Conservation (phyloP, 2,329 filamentous ascomycete genomes). For the Fusarium verrucosum region DNA sequence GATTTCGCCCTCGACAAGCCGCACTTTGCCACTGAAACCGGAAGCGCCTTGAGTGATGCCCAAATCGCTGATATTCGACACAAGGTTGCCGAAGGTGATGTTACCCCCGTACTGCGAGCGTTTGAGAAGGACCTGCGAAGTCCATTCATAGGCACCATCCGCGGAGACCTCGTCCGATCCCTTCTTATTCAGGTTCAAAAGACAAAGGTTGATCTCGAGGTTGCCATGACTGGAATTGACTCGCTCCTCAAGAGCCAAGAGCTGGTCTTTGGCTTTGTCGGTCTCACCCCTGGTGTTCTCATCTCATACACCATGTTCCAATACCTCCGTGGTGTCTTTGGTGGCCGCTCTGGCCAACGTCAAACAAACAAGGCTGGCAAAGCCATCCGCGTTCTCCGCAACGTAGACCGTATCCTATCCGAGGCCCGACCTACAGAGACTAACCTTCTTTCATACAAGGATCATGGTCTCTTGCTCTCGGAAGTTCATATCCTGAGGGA, state of each 20-base stretch:
- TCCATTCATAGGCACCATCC: constrained; percentile 83
- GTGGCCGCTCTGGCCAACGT: constrained; percentile 73
- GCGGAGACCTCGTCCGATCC: constrained; percentile 87
- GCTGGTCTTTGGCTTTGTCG: constrained; percentile 96
- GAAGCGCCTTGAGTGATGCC: constrained; percentile 66
- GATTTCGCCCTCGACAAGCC: constrained; percentile 92
- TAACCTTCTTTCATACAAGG: constrained; percentile 85
- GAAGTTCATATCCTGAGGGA: constrained; percentile 86
- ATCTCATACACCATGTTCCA: constrained; percentile 78
- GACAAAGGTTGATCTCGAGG: constrained; percentile 97
- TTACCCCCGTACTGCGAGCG: constrained; percentile 88
- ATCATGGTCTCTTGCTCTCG: constrained; percentile 88
- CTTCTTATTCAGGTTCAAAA: constrained; percentile 97
- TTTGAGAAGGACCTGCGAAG: constrained; percentile 89
- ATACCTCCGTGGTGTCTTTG: constrained; percentile 76
- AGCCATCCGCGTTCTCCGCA: constrained; percentile 81
- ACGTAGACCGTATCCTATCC: constrained; percentile 83
- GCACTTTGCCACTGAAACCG: constrained; percentile 60
- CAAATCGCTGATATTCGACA: constrained; percentile 78
- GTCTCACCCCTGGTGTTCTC: constrained; percentile 90
- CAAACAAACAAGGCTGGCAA: constrained; percentile 72
- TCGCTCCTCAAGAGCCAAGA: constrained; percentile 94
- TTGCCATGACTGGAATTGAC: constrained; percentile 96
- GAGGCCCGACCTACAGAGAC: constrained; percentile 75
- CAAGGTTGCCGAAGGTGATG: constrained; percentile 88